Conservation (phyloP, 75 land plant species). For the Sequoia sempervirens region DNA sequence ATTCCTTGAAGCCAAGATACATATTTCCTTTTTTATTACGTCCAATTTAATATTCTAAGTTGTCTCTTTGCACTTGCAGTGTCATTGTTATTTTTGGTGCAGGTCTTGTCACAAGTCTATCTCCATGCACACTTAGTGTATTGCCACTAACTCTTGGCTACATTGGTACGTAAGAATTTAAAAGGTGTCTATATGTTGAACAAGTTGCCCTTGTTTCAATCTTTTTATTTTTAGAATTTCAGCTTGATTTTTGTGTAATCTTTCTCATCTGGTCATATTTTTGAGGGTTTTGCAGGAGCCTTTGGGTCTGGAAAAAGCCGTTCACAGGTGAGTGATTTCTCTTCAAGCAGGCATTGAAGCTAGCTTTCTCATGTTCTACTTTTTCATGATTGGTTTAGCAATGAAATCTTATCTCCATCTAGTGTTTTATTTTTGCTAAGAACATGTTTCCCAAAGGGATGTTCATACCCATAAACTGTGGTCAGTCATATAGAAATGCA, state of each 20-base stretch:
- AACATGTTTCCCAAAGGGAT: neutral
- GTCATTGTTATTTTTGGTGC: slow-evolving; percentile 95
- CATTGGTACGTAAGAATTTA: slow-evolving; percentile 56
- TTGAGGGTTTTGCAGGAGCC: slow-evolving; percentile 60
- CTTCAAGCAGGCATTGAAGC: neutral
- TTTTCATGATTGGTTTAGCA: neutral
- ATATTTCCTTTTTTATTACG: neutral
- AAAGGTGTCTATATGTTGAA: neutral
- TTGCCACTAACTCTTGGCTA: slow-evolving; percentile 98
- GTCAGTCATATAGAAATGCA: slow-evolving; percentile 6
- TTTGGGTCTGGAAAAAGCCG: slow-evolving; percentile 90
- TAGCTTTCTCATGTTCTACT: neutral
- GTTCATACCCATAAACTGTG: neutral
- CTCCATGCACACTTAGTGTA: slow-evolving; percentile 97
- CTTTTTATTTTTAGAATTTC: neutral
- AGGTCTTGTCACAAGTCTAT: slow-evolving; percentile 96
- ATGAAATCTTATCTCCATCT: neutral
- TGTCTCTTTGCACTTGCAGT: slow-evolving; percentile 36
- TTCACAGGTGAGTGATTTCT: slow-evolving; percentile 47
- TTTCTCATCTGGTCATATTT: slow-evolving; percentile 11
- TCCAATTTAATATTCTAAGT: neutral
- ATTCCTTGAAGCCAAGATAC: neutral
- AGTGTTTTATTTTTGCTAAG: neutral
- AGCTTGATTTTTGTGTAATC: slow-evolving; percentile 10
- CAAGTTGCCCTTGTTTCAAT: neutral